Evolutionary conservation across 2,329 filamentous ascomycete genomes (phyloP), one percentile per base, ranked within the genome.

Genomic region (Botrytis cinerea): DNA sequence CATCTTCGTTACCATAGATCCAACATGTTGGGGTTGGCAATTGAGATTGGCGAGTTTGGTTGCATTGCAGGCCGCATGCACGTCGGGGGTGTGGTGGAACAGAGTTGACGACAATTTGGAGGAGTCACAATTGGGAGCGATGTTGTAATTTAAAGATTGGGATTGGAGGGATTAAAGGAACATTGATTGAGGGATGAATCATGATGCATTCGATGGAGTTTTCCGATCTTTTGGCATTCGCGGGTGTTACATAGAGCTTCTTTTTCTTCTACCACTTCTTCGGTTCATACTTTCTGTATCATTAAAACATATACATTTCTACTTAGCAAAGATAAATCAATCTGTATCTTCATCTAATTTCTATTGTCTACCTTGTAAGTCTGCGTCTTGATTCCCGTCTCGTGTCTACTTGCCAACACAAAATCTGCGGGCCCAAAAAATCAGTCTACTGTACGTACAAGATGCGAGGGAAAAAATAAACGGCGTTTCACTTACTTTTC

Each of bases 401-500:
- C 16, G 18, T 14, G 22, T 61, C 76, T 73, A 80, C 74, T 80
- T 80, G 16, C 79, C 79, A 35, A 80, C 78, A 72, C 79, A 80
- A 71, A 80, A 80, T 69, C 79, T 80, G 57, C 35, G 51, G 61
- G 32, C 68, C 57, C 45, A 59, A 74, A 35, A 63, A 75, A 25
- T 69, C 20, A 69, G 48, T 57, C 72, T 60, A 59, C 46, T 70
- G 45, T 48, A 28, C 45, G 45, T n/a, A 62, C 9, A 69, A 25
- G 57, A 51, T 48, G 40, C 57, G 45, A 62, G 54, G 32, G 62
- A 48, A 25, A 9, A 64, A 25, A 28, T 25, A 9, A 38, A 38
- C 38, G 8, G 59, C 9, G 57, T 51, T 43, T 8, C 32, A 74
- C 76, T 57, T 75, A 97, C 93, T 97, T 98, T 82, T 98, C 95